phyloP scores from a whole-genome alignment of 345 rosid genomes.

The Eucalyptus melliodora region DNA sequence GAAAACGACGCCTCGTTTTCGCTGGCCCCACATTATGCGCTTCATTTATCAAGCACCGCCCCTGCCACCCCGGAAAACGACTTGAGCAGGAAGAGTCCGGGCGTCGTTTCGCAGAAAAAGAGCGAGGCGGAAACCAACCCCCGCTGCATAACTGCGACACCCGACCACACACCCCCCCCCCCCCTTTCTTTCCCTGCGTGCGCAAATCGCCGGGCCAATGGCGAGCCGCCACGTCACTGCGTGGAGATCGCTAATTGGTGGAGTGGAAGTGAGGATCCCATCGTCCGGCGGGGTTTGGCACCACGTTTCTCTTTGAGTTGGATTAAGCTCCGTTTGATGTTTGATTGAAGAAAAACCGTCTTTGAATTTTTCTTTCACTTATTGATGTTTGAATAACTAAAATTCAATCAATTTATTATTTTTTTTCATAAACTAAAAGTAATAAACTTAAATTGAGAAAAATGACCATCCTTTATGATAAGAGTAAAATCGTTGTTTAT shows the following conservation, averaged over 20 bases:
- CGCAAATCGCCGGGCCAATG: background rate
- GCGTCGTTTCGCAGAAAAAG: background rate
- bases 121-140: background rate
- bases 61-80: background rate
- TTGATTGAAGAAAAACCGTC: background rate
- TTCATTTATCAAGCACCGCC: background rate
- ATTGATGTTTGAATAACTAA: background rate
- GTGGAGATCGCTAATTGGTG: background rate
- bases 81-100: background rate
- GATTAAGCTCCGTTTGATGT: background rate
- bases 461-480: fast-evolving
- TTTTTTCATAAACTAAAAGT: background rate
- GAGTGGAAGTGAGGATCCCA: background rate
- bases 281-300: background rate
- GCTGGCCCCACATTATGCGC: background rate
- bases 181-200: background rate
- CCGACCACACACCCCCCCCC: too few species aligned
- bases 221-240: background rate
- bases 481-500: fast-evolving
- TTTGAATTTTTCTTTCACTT: background rate
- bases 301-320: background rate
- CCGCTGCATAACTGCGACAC: background rate
- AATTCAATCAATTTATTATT: background rate
- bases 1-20: background rate
- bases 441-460: background rate